A percentile compares a stretch with the other conserved stretches of the same genome.
These are phyloP conservation scores for Gentiana straminea DNA, from an alignment of 257 asterid genomes.

Conservation along the genomic window DNA sequence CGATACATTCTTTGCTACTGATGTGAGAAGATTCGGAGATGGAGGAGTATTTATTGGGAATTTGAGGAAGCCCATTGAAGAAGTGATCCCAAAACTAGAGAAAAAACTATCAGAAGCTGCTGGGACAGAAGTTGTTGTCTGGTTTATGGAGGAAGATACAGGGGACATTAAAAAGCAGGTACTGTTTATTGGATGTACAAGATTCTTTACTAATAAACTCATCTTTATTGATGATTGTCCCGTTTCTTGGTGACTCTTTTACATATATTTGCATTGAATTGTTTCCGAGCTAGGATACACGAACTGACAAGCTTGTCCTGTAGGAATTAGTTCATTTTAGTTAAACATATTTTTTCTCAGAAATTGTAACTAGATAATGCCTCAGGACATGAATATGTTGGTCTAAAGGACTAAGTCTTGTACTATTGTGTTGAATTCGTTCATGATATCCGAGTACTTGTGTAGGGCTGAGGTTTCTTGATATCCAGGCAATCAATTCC, in stretches of 20 bases:
- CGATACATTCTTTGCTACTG: constrained; percentile 77
- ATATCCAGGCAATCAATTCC: background rate
- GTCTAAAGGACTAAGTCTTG: background rate
- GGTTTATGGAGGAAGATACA: constrained; percentile 86
- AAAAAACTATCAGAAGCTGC: constrained; percentile 80
- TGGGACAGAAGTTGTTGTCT: constrained; percentile 76
- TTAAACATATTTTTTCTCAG: background rate
- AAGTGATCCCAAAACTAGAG: constrained; percentile 83
- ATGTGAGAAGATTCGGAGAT: constrained; percentile 88
- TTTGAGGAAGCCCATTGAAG: constrained; percentile 73
- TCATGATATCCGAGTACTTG: background rate
- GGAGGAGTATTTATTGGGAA: constrained; percentile 88
- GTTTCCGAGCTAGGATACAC: background rate
- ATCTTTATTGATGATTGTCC: no score
- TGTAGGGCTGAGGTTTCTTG: background rate
- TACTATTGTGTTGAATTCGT: background rate
- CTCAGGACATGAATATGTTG: background rate
- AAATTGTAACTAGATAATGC: background rate
- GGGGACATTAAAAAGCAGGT: constrained; percentile 81
- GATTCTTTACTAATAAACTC: no score
- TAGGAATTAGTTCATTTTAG: background rate
- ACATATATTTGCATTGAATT: background rate
- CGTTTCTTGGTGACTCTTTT: background rate
- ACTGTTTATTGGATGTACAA: background rate
- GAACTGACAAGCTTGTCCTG: background rate